These are phyloP conservation scores for Rhododendron mucronatum DNA, from an alignment of 148 eudicot genomes.

Conservation along the genomic window DNA sequence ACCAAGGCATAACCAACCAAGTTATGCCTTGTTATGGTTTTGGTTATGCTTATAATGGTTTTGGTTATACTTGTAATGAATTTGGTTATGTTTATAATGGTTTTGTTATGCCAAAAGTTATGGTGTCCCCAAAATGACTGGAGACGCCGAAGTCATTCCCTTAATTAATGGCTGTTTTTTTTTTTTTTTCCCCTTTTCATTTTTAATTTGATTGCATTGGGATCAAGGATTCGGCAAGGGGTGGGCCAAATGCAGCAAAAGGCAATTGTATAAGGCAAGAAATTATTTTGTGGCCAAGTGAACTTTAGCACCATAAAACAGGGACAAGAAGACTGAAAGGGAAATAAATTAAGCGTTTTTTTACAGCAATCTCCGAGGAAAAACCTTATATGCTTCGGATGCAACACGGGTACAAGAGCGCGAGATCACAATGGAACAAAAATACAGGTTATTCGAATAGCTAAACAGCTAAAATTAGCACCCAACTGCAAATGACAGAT, in stretches of 20 bases:
- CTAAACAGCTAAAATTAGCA: slow-evolving; percentile 1
- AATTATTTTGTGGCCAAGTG: neutral
- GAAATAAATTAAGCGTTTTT: neutral
- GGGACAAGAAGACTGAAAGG: neutral
- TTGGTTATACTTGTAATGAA: no score
- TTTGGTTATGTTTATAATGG: no score
- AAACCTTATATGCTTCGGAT: no score
- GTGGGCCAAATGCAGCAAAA: neutral
- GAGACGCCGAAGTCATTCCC: no score
- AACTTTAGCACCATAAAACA: neutral
- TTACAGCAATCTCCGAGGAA: neutral
- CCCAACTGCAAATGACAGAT: slow-evolving; percentile 7
- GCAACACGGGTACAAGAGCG: neutral
- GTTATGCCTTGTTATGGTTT: no score
- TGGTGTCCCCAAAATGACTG: no score
- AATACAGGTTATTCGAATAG: neutral
- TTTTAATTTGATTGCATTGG: no score
- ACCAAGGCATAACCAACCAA: no score
- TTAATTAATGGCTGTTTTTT: no score
- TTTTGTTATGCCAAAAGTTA: no score
- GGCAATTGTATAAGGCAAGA: neutral
- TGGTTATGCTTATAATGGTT: no score
- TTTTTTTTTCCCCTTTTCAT: neutral
- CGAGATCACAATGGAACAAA: neutral
- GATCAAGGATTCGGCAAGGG: neutral